These are phyloP conservation scores for Holtermannia corniformis DNA, from an alignment of 768 basidiomycete genomes.

Conservation along the genomic window DNA sequence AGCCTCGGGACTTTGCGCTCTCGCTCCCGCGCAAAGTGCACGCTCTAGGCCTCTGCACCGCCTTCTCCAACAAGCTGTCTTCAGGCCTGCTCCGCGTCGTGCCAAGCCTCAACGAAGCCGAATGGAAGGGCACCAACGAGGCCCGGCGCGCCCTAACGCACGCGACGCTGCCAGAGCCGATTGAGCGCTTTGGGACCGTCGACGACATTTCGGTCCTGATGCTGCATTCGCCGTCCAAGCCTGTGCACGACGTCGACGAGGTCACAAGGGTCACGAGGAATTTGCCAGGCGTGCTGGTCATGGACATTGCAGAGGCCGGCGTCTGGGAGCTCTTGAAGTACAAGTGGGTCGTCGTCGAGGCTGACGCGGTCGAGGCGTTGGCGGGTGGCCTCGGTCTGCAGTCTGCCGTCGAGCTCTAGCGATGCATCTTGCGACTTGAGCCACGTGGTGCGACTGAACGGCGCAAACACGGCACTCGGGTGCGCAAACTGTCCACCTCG, in stretches of 20 bases:
- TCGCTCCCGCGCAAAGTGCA: conserved; percentile 87
- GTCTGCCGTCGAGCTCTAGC: too few species aligned
- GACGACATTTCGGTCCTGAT: conserved; percentile 33
- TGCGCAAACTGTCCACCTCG: too few species aligned
- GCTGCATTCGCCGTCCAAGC: conserved; percentile 19
- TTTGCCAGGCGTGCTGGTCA: conserved; percentile 58
- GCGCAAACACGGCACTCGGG: too few species aligned
- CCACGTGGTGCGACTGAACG: too few species aligned
- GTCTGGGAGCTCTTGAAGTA: conserved; percentile 79
- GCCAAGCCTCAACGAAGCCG: conserved; percentile 29
- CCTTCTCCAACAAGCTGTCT: conserved; percentile 70
- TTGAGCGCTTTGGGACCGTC: conserved; percentile 21
- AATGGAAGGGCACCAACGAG: conserved; percentile 43
- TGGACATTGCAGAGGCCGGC: conserved; percentile 50
- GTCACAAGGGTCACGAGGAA: conserved; percentile 60
- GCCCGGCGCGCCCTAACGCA: conserved; percentile 54
- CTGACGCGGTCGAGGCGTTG: conserved; percentile 59
- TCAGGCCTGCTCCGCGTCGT: conserved; percentile 69
- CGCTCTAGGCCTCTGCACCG: conserved; percentile 84
- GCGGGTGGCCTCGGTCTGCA: not conserved
- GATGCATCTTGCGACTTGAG: too few species aligned
- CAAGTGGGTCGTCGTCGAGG: conserved; percentile 69
- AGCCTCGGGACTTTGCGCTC: conserved; percentile 83
- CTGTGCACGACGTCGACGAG: conserved; percentile 5
- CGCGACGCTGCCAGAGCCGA: conserved; percentile 1